Evolutionary conservation across 768 basidiomycete species (phyloP).

Genomic region (Rossbeevera mucosa): DNA sequence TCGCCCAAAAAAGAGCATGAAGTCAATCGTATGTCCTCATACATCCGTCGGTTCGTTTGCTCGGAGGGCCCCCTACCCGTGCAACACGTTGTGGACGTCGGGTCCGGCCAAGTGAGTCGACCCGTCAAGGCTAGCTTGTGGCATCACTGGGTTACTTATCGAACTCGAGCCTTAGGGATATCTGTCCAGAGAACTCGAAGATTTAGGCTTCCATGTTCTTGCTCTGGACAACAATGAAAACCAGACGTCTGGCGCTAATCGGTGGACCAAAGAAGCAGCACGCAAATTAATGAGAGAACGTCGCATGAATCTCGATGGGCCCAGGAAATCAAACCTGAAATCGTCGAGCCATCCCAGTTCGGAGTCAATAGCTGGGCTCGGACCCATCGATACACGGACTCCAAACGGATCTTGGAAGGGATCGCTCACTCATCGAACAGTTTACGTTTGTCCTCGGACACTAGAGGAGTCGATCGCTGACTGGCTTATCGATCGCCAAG

Average conservation of each 20-base stretch:
- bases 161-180: conserved; percentile 44
- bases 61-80: conserved; percentile 24
- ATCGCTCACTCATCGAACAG: conserved; percentile 51
- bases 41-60: conserved; percentile 37
- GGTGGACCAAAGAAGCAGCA: conserved; percentile 32
- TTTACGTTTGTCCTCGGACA: conserved; percentile 48
- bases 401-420: conserved; percentile 12
- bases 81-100: conserved; percentile 63
- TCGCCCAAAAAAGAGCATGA: conserved; percentile 77
- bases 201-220: conserved; percentile 44
- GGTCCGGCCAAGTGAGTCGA: conserved; percentile 60
- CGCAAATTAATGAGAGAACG: conserved; percentile 15
- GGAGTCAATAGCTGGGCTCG: neutral
- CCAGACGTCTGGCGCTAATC: conserved; percentile 56
- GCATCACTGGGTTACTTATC: neutral
- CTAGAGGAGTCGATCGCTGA: conserved; percentile 44
- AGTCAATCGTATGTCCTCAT: conserved; percentile 58
- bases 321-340: neutral
- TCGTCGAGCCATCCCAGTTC: neutral
- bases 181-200: conserved; percentile 47
- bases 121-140: neutral
- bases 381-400: neutral
- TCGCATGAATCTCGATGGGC: conserved; percentile 3
- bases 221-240: conserved; percentile 60
- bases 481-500: conserved; percentile 42